Evolutionary conservation across 352 stramenopile species (phyloP), one percentile per base, ranked within the genome.

Genomic region (Thraustotheca clavata): DNA sequence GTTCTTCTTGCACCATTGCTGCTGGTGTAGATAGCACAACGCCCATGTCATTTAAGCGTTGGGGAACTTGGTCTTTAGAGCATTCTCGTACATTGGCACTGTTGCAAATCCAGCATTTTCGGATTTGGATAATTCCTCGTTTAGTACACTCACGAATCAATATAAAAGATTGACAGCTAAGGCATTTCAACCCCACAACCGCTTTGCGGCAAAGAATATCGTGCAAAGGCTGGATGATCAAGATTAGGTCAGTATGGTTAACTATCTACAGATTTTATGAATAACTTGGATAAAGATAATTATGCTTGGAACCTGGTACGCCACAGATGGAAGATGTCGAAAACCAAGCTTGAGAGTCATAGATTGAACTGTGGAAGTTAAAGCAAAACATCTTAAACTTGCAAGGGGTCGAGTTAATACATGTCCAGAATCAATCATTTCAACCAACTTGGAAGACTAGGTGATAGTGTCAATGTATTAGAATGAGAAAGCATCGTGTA

Each of bases 81-180:
- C 75, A 62, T 59, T 93, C 84, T 7, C 84, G 80, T 3, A 91
- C 77, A 46, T 93, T 90, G 63, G 68, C 72, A 46, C 80, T 91
- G 22, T 67, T 74, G 49, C 84, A 93, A 4, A 93, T 52, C 59
- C 88, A 67, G 34, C 84, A 93, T 24, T 73, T 69, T 59, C 79
- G 81, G 4, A 91, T 62, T n/a, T 73, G 57, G 35, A 85, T 49
- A 7, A 65, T 39, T 11, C 78, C 39, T 32, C 71, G 29, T 31
- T 34, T 47, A 33, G 8, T 24, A 14, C 34, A 48, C 32, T 20
- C 61, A 26, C 3, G 50, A 24, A 18, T 63, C 39, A 55, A 69
- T 36, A 32, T 49, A 33, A 2, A 73, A 31, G 49, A 78, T 12
- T 80, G 67, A 47, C 83, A 93, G 57, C 74, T 74, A 22, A 70